Conservation (phyloP, 257 asterid species). For the Nicotiana paniculata region DNA sequence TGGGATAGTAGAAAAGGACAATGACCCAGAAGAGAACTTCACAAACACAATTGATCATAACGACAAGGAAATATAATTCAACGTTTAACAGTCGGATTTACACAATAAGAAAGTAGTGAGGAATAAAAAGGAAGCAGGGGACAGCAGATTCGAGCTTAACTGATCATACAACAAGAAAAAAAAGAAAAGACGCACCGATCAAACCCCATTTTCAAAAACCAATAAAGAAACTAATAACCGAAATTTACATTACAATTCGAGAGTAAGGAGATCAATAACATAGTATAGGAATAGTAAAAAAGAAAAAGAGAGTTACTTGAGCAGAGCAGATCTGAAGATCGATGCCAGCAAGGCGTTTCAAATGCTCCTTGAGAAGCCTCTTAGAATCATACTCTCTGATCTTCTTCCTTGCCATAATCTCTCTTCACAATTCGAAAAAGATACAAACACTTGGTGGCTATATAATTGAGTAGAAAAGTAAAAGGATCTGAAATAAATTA, state of each 20-base stretch:
- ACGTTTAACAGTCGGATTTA: not conserved
- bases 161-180: not conserved
- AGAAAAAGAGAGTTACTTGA: constrained; percentile 33
- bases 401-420: constrained; percentile 73
- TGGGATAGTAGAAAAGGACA: no score
- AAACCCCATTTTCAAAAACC: not conserved
- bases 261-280: not conserved
- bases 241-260: not conserved
- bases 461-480: not conserved
- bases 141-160: constrained; percentile 4
- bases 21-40: not conserved
- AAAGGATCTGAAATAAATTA: not conserved
- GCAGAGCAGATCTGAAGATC: constrained; percentile 73
- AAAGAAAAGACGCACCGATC: not conserved
- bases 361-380: constrained; percentile 65
- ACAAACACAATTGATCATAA: not conserved
- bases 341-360: constrained; percentile 59
- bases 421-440: not conserved
- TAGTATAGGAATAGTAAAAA: not conserved
- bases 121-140: not conserved
- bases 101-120: not conserved
- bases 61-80: not conserved
- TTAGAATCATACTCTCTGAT: constrained; percentile 80
- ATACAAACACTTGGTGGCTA: constrained; percentile 1
- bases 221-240: not conserved